These are phyloP conservation scores for Cryphonectria japonica DNA, from an alignment of 2,329 filamentous ascomycete genomes.

Conservation along the genomic window DNA sequence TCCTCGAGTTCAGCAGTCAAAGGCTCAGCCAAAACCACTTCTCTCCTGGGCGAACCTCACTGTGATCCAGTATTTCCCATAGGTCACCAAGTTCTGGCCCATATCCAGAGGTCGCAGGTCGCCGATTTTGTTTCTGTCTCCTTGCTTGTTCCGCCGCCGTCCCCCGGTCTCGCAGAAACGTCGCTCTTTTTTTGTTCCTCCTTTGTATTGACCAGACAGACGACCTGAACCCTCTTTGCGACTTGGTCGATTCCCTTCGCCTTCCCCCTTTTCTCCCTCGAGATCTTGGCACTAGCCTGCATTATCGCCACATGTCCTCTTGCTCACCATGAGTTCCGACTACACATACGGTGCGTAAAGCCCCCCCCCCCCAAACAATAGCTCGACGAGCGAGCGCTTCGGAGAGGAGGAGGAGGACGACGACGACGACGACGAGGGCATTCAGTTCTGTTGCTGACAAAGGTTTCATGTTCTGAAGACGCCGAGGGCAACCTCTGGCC, in stretches of 20 bases:
- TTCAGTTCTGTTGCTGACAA: neutral
- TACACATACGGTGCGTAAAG: constrained; percentile 72
- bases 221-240: constrained; percentile 2
- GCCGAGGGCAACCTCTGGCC: constrained; percentile 98
- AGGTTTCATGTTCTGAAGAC: constrained; percentile 51
- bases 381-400: neutral
- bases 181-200: constrained; percentile 7
- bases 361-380: neutral
- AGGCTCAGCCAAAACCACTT: neutral
- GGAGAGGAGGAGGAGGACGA: neutral
- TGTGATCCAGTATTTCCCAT: neutral
- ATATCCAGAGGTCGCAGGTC: constrained; percentile 14
- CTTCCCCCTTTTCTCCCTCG: constrained; percentile 3
- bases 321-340: constrained; percentile 79
- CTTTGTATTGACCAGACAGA: constrained; percentile 1
- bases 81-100: neutral
- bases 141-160: neutral
- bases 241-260: constrained; percentile 1
- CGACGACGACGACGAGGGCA: neutral
- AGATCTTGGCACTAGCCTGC: constrained; percentile 2
- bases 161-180: constrained; percentile 7
- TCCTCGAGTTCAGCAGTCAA: constrained; percentile 2
- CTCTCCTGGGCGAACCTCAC: neutral
- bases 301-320: constrained; percentile 34
- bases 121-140: constrained; percentile 9